phyloP scores from a whole-genome alignment of 177 flowering plant species.

The Telopea speciosissima region DNA sequence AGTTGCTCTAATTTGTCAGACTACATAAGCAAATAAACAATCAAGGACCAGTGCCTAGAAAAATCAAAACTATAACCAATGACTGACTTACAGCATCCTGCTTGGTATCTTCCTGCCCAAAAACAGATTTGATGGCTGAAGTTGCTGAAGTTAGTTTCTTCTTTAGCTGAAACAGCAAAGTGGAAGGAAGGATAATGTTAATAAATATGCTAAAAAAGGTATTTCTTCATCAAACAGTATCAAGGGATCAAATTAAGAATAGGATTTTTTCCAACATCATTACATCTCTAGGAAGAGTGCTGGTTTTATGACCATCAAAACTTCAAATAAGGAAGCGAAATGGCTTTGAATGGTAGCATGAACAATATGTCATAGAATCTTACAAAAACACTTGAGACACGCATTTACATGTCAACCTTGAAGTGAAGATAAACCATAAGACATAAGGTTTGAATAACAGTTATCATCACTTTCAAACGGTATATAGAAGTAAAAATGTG shows the following conservation, averaged over 20 bases:
- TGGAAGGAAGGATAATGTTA: slow-evolving; percentile 2
- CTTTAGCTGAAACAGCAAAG: slow-evolving; percentile 50
- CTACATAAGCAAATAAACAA: slow-evolving; percentile 27
- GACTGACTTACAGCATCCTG: slow-evolving; percentile 66
- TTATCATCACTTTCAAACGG: no score
- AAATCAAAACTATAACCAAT: not conserved
- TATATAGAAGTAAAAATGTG: no score
- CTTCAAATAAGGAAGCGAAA: not conserved
- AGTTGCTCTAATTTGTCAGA: slow-evolving; percentile 78
- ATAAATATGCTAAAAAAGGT: not conserved
- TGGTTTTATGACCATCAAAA: not conserved
- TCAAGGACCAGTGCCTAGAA: slow-evolving; percentile 3
- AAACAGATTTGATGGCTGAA: slow-evolving; percentile 91
- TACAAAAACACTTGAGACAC: not conserved
- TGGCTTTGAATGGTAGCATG: not conserved
- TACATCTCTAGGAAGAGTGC: not conserved
- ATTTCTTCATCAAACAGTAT: not conserved
- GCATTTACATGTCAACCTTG: not conserved
- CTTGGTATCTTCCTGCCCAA: slow-evolving; percentile 64
- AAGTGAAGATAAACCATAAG: no score
- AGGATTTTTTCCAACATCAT: not conserved
- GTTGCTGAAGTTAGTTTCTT: slow-evolving; percentile 86
- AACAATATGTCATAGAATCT: not conserved
- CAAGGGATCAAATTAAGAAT: not conserved
- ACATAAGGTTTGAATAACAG: no score